phyloP scores from a whole-genome alignment of 2,329 filamentous ascomycete species.

The Fusarium mexicanum region DNA sequence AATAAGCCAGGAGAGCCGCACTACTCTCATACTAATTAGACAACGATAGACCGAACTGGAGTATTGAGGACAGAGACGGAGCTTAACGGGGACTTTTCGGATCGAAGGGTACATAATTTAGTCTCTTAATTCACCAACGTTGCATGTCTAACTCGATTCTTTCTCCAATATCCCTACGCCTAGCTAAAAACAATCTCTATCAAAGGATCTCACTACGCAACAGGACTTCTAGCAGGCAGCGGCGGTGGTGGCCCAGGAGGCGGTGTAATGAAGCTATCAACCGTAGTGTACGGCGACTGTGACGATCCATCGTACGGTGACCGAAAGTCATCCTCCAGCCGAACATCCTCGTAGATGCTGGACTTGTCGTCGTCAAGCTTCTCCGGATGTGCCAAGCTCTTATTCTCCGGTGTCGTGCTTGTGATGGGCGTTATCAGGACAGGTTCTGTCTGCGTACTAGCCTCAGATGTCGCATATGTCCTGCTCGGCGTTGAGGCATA shows the following conservation, averaged over 20 bases:
- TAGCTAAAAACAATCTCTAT: neutral
- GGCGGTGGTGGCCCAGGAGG: constrained; percentile 13
- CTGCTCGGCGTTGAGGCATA: constrained; percentile 30
- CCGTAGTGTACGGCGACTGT: neutral
- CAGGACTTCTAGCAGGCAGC: constrained; percentile 13
- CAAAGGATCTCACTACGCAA: neutral
- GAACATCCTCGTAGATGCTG: constrained; percentile 30
- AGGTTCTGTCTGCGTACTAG: constrained; percentile 43
- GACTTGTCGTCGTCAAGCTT: neutral
- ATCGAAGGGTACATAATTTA: neutral
- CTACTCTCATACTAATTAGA: neutral
- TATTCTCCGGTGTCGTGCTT: neutral
- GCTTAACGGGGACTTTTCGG: neutral
- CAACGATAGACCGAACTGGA: neutral
- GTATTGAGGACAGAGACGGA: neutral
- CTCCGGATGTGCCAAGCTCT: neutral
- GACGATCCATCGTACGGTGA: constrained; percentile 1
- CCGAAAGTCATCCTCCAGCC: neutral
- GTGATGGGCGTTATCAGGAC: constrained; percentile 24
- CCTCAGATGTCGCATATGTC: constrained; percentile 38
- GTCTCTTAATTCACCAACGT: neutral
- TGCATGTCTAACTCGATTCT: neutral
- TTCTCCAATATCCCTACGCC: neutral
- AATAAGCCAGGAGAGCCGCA: neutral
- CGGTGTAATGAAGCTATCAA: constrained; percentile 8